These are phyloP conservation scores for Trichoderma virens DNA, from an alignment of 495 filamentous ascomycete species.

Conservation along the genomic window DNA sequence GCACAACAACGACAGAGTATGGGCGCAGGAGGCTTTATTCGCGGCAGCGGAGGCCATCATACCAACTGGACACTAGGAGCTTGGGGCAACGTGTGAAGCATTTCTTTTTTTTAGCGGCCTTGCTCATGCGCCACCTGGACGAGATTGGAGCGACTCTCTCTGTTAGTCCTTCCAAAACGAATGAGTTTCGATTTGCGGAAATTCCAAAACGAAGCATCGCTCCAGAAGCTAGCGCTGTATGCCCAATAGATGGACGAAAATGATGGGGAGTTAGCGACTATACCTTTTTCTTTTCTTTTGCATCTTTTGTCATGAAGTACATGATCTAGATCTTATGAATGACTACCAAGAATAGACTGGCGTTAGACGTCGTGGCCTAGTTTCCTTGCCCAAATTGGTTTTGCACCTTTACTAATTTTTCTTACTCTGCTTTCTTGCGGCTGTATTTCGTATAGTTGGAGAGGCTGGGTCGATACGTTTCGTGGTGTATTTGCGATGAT, in stretches of 20 bases:
- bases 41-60: constrained; percentile 47
- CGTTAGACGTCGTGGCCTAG: not conserved
- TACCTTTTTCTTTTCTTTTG: not conserved
- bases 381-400: not conserved
- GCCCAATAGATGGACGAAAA: not conserved
- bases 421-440: too few relatives aligned
- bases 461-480: too few relatives aligned
- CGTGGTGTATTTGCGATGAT: too few relatives aligned
- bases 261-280: not conserved
- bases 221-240: not conserved
- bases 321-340: not conserved
- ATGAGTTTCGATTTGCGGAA: not conserved
- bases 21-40: constrained; percentile 47
- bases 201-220: not conserved
- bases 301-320: not conserved
- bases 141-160: not conserved
- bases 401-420: not conserved
- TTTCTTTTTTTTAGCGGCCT: not conserved
- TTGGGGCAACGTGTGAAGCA: constrained; percentile 49
- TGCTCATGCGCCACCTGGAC: not conserved
- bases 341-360: not conserved
- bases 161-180: not conserved
- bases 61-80: constrained; percentile 72
- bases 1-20: constrained; percentile 52
- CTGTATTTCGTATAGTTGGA: too few relatives aligned